phyloP scores from a whole-genome alignment of 257 asterid genomes.

The Paraleonurus japonicus region DNA sequence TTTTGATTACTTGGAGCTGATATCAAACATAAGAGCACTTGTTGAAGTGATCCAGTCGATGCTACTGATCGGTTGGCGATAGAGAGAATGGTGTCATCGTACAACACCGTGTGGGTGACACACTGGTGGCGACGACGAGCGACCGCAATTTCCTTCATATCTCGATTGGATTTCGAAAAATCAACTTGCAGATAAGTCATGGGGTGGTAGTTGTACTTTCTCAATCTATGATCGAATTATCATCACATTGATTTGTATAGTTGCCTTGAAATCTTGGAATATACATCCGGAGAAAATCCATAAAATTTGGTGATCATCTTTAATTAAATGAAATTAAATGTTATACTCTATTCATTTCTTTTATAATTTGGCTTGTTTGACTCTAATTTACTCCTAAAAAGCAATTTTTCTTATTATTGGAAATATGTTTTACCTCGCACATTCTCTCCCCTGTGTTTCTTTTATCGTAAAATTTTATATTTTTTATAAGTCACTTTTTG shows the following conservation, averaged over 20 bases:
- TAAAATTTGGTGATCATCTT: too few species aligned
- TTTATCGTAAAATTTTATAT: too few species aligned
- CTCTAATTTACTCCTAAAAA: too few species aligned
- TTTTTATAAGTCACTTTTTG: too few species aligned
- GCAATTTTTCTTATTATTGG: too few species aligned
- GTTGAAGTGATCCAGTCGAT: conserved; percentile 37
- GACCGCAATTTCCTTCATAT: conserved; percentile 68
- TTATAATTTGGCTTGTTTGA: too few species aligned
- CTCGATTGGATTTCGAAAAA: conserved; percentile 75
- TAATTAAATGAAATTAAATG: too few species aligned
- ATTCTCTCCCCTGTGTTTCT: too few species aligned
- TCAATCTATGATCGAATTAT: conserved; percentile 63
- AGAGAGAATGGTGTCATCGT: conserved; percentile 71
- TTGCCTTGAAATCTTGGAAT: conserved; percentile 73
- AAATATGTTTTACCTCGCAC: too few species aligned
- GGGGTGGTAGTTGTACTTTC: conserved; percentile 67
- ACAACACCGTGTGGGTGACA: conserved; percentile 98
- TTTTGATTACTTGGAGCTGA: neutral
- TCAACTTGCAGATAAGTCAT: conserved; percentile 78
- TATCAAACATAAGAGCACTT: conserved; percentile 27
- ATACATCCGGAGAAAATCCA: conserved; percentile 44
- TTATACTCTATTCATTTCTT: too few species aligned
- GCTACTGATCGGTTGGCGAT: conserved; percentile 64
- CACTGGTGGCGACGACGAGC: conserved; percentile 52
- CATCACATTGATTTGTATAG: conserved; percentile 76